Conservation (phyloP, 2,329 filamentous ascomycete genomes). For the Calonectria leucothoes region DNA sequence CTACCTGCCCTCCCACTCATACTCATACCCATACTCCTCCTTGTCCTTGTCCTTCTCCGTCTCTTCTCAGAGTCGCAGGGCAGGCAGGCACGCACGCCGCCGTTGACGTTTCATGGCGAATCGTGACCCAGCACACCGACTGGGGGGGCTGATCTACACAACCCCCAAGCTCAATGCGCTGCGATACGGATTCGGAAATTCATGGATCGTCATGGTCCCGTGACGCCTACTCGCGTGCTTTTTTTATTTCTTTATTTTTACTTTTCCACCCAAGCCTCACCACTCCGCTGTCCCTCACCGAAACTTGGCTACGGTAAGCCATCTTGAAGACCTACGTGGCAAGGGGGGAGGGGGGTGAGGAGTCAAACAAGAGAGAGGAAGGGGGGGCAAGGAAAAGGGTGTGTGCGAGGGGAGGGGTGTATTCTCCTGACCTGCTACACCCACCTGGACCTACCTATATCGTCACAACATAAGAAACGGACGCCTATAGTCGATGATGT, state of each 20-base stretch:
- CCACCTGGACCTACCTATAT: too few species aligned
- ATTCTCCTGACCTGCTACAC: too few species aligned
- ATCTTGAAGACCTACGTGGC: slow-evolving; percentile 15
- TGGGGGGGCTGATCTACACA: not conserved
- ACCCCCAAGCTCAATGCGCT: not conserved
- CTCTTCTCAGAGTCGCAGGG: not conserved
- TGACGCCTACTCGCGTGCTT: not conserved
- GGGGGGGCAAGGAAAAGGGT: too few species aligned
- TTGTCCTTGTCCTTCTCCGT: too few species aligned
- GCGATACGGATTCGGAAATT: not conserved
- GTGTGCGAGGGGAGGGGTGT: too few species aligned
- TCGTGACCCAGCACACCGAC: not conserved
- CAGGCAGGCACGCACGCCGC: too few species aligned
- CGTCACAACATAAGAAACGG: slow-evolving; percentile 8
- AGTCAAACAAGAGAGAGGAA: not conserved
- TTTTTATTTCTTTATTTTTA: not conserved
- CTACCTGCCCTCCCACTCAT: too few species aligned
- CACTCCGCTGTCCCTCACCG: not conserved
- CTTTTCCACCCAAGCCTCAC: not conserved
- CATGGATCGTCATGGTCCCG: not conserved
- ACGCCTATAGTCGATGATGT: slow-evolving; percentile 18
- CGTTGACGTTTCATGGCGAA: slow-evolving; percentile 21
- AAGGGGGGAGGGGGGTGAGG: not conserved
- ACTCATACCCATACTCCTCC: too few species aligned
- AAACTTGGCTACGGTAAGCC: not conserved